Evolutionary conservation across 2,329 filamentous ascomycete species (phyloP), one percentile per base, ranked within the genome.

Genomic region (Monilinia aucupariae): DNA sequence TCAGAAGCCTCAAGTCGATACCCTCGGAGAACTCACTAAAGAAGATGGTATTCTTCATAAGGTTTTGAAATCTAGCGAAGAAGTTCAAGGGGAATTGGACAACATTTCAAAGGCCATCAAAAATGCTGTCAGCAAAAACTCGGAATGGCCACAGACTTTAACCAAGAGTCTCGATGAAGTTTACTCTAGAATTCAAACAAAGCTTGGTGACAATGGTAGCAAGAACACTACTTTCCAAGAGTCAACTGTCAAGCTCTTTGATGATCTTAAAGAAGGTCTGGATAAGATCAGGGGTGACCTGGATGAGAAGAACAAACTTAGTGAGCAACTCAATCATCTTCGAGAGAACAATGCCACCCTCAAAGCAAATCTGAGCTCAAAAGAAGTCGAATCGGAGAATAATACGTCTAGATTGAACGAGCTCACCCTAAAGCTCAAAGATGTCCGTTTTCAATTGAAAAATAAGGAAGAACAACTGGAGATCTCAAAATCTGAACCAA

Each of bases 21-120:
- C 69, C 6, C 27, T 64, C 22, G 47, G 66, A 34, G 64, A 70
- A 22, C 54, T 72, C 25, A 56, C 39, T 2, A 65, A 67, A 48
- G 66, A 71, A n/a, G 65, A 66, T 27, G 66, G 69, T 1, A 34
- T 67, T 10, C 52, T 73, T 3, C 55, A 63, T 4, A 67, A 58
- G 13, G 61, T 73, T 17, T 32, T 71, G 5, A 53, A 52, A 13
- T 65, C 60, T 22, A 64, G 58, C 25, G 62, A 55, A 34, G 25
- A 27, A 43, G 68, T 64, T 37, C 74, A 62, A 69, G 67, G 25
- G 68, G 73, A 66, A 75, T 74, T 74, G 45, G 67, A 71, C 6
- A 63, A 67, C 53, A 41, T 68, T 6, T 51, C 59, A 20, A 61
- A 53, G n/a, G 32, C 64, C 4, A 17, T 72, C 12, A 64, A 59